Conservation (phyloP, 2,329 filamentous ascomycete genomes). For the Thelonectria blattea region DNA sequence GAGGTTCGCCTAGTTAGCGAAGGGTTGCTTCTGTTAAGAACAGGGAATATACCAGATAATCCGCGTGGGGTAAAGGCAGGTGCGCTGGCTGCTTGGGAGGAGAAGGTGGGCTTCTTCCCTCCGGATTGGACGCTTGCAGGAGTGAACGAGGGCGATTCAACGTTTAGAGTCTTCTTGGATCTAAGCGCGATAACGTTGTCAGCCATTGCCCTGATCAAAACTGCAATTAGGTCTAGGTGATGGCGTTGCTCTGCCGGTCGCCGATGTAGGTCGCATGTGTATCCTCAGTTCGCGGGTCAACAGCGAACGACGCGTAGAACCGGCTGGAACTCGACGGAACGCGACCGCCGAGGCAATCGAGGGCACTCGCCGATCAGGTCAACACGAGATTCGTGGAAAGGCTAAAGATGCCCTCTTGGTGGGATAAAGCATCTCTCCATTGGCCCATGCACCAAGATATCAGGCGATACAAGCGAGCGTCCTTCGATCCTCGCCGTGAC, state of each 20-base stretch:
- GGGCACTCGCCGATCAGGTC: not conserved
- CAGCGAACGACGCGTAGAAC: not conserved
- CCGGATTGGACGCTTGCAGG: slow-evolving; percentile 62
- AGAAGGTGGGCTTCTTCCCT: slow-evolving; percentile 77
- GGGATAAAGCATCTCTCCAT: slow-evolving; percentile 11
- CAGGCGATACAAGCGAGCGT: slow-evolving; percentile 11
- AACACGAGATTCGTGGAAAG: not conserved
- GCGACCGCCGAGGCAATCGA: not conserved
- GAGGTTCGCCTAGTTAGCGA: slow-evolving; percentile 18
- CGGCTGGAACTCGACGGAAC: not conserved
- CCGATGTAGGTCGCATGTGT: not conserved
- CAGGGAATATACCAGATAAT: slow-evolving; percentile 45
- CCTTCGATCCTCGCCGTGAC: slow-evolving; percentile 16
- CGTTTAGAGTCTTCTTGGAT: slow-evolving; percentile 82
- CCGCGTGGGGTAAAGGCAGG: slow-evolving; percentile 82
- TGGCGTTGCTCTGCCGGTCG: not conserved
- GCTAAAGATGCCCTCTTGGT: not conserved
- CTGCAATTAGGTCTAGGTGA: not conserved
- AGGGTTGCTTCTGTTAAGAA: slow-evolving; percentile 19
- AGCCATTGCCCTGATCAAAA: slow-evolving; percentile 20
- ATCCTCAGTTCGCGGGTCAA: not conserved
- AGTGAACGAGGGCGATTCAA: slow-evolving; percentile 95
- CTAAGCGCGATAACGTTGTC: slow-evolving; percentile 38
- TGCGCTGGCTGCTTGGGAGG: slow-evolving; percentile 87
- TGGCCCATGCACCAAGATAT: slow-evolving; percentile 20